Percentiles rank a stretch among this genome's conserved stretches.
Conservation (phyloP, 129 eudicot genomes). For the Artemisia annua region DNA sequence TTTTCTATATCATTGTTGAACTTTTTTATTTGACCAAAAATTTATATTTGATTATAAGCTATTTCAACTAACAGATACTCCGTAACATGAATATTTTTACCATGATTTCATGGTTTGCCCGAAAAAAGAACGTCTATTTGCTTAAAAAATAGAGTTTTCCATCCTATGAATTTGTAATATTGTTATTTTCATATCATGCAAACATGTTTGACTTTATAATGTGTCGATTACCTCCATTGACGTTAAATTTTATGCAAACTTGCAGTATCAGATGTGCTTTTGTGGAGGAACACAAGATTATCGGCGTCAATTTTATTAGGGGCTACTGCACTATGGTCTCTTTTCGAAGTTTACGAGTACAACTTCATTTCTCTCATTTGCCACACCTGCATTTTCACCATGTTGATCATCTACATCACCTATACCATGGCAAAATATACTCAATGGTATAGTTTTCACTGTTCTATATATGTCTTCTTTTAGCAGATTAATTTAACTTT, state of each 20-base stretch:
- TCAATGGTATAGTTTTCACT: slow-evolving; percentile 44
- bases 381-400: slow-evolving; percentile 46
- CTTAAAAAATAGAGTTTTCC: not conserved
- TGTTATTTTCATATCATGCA: too few relatives aligned
- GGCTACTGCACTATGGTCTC: slow-evolving; percentile 62
- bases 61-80: not conserved
- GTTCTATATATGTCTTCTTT: not conserved
- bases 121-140: not conserved
- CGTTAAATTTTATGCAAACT: slow-evolving; percentile 5
- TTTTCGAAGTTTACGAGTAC: slow-evolving; percentile 70
- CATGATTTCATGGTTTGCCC: not conserved
- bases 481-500: not conserved
- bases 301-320: slow-evolving; percentile 68
- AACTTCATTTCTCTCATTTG: slow-evolving; percentile 67
- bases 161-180: too few relatives aligned
- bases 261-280: slow-evolving; percentile 71
- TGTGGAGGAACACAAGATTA: slow-evolving; percentile 80
- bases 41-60: not conserved
- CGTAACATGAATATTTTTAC: not conserved
- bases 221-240: not conserved
- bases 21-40: not conserved
- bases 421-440: slow-evolving; percentile 55
- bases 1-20: not conserved
- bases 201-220: not conserved
- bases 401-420: slow-evolving; percentile 59